phyloP scores from a whole-genome alignment of 768 basidiomycete genomes.

The Auriscalpium vulgare region DNA sequence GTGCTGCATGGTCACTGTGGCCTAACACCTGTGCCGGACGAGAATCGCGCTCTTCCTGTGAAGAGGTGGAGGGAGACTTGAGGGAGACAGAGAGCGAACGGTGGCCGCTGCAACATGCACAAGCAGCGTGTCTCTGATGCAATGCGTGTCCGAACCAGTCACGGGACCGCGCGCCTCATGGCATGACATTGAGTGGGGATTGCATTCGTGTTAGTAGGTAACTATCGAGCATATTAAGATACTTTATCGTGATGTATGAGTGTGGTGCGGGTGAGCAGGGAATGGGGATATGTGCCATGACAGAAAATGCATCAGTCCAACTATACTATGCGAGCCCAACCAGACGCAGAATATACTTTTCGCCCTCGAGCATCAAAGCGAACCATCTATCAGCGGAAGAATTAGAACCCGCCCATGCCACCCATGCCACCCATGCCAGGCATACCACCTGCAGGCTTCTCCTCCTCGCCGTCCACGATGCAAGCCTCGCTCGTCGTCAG shows the following conservation, averaged over 20 bases:
- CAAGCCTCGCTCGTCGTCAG: slow-evolving; percentile 90
- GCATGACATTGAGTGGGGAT: background rate
- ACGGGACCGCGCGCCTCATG: too few species aligned
- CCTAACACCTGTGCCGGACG: slow-evolving; percentile 14
- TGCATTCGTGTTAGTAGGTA: background rate
- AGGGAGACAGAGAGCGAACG: background rate
- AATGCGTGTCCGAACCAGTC: too few species aligned
- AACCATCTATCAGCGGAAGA: background rate
- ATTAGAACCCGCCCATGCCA: slow-evolving; percentile 47
- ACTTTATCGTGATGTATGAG: background rate
- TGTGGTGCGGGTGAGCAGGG: background rate
- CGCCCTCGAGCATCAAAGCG: background rate
- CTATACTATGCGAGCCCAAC: background rate
- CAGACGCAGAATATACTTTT: background rate
- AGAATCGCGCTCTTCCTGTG: background rate
- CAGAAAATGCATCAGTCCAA: background rate
- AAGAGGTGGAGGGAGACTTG: background rate
- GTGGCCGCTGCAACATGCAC: too few species aligned
- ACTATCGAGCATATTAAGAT: background rate
- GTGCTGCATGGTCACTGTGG: slow-evolving; percentile 13
- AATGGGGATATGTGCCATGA: background rate
- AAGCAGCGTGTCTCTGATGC: too few species aligned
- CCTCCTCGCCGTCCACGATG: slow-evolving; percentile 86
- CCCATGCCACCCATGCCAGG: slow-evolving; percentile 47
- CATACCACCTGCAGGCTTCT: slow-evolving; percentile 43